phyloP scores from a whole-genome alignment of 495 filamentous ascomycete genomes.

The Astrocystis sublimbata region DNA sequence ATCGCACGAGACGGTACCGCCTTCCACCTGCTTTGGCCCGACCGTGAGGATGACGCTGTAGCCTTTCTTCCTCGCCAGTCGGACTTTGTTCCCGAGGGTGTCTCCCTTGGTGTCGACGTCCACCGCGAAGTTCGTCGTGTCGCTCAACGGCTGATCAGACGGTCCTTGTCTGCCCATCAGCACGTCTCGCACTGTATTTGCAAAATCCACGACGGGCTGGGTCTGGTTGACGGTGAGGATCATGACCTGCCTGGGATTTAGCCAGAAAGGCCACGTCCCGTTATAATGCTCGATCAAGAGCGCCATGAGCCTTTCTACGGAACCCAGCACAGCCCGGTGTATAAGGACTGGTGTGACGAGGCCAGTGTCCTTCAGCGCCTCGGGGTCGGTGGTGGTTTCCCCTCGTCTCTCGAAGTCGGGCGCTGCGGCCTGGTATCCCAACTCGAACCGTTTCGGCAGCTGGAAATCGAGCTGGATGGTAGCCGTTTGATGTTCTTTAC shows the following conservation, averaged over 20 bases:
- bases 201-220: slow-evolving; percentile 58
- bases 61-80: slow-evolving; percentile 68
- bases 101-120: slow-evolving; percentile 70
- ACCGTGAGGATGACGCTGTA: slow-evolving; percentile 77
- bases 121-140: slow-evolving; percentile 59
- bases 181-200: slow-evolving; percentile 47
- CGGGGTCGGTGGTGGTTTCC: slow-evolving; percentile 44
- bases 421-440: slow-evolving; percentile 77
- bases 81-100: slow-evolving; percentile 66
- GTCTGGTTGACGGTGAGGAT: slow-evolving; percentile 75
- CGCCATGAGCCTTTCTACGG: slow-evolving; percentile 83
- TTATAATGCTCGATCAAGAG: slow-evolving; percentile 82
- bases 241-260: slow-evolving; percentile 79
- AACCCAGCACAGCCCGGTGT: slow-evolving; percentile 86
- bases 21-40: slow-evolving; percentile 56
- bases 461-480: slow-evolving; percentile 96
- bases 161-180: slow-evolving; percentile 45
- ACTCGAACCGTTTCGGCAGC: slow-evolving; percentile 76
- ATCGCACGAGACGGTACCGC: slow-evolving; percentile 37
- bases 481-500: slow-evolving; percentile 88
- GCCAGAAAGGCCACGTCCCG: slow-evolving; percentile 88
- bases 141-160: slow-evolving; percentile 39
- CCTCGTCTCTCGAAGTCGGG: slow-evolving; percentile 64
- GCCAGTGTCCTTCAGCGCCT: slow-evolving; percentile 47
- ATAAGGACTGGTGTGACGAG: slow-evolving; percentile 77